Conservation (phyloP, 768 basidiomycete species). For the Hirschioporus abietinus region DNA sequence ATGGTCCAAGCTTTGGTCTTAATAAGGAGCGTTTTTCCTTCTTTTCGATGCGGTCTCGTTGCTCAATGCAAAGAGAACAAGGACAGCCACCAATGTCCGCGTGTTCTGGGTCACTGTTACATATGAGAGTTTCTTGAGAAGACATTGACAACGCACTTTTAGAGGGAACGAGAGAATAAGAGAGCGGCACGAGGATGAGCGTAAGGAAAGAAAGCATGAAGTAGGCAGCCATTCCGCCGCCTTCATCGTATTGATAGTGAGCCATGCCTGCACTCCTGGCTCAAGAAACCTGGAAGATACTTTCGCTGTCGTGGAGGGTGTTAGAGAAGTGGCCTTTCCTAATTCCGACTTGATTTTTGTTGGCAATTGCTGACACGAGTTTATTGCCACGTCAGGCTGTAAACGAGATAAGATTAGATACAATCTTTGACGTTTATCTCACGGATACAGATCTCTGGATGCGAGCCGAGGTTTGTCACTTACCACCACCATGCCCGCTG, state of each 20-base stretch:
- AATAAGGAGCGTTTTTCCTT: slow-evolving; percentile 42
- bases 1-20: slow-evolving; percentile 39
- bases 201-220: slow-evolving; percentile 88
- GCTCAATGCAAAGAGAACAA: slow-evolving; percentile 57
- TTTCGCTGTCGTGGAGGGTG: slow-evolving; percentile 1
- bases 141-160: slow-evolving; percentile 1
- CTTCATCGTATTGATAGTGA: slow-evolving; percentile 82
- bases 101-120: slow-evolving; percentile 25
- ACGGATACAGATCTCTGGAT: neutral
- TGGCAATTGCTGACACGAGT: neutral
- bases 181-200: slow-evolving; percentile 75
- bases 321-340: neutral
- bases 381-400: neutral
- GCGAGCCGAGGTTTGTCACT: slow-evolving; percentile 10
- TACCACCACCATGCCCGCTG: slow-evolving; percentile 38
- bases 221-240: slow-evolving; percentile 82
- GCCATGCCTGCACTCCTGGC: slow-evolving; percentile 41
- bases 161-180: slow-evolving; percentile 25
- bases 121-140: neutral
- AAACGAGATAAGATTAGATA: neutral
- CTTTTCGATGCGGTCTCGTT: slow-evolving; percentile 40
- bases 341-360: neutral
- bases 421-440: neutral
- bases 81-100: slow-evolving; percentile 45
- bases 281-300: neutral